Base-by-base conservation (phyloP, 257 asterid genomes). In the Knoxia roxburghii region DNA sequence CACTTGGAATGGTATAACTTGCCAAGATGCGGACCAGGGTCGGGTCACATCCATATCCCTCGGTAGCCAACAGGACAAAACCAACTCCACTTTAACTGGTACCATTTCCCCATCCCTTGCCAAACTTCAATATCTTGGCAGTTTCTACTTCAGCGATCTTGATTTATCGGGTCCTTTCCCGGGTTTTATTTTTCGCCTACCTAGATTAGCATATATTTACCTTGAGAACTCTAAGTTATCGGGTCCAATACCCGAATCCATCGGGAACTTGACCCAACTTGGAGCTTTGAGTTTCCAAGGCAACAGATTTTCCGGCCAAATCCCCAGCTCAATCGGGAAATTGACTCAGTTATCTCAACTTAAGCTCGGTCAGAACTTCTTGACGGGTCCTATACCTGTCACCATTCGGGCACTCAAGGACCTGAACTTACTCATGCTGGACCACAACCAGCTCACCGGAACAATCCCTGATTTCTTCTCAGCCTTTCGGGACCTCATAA, bases 81-180 rank as follows among this genome's bases (percentile, higher is more conserved):
- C 54, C 17, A 80, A 82, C 62, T 18, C 70, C 10, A 41, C 54
- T 30, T 27, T 90, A 27, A 52, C 91, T 6, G 95, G 95, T 45
- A 87, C 87, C 0, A 81, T 90, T 73, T 84, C 95, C 5, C 73
- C 86, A 2, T 75, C 86, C 27, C 84, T 90, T 8, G 77, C 95
- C 4, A 87, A 86, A 23, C 81, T 90, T 74, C 59, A 52, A 5
- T 69, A 71, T 26, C 65, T 90, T 11, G 78, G 67, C 26, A 76
- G 86, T 0, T 26, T 87, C 30, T 82, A 73, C 46, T 76, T 87
- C 49, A 32, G 12, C 4, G 70, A 86, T 72, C 94, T 87, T 1
- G 52, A 79, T 0, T n/a, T 90, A 7, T 18, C 75, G 4, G 97
- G 97, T 67, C 76, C 90, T 5, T 86, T 90, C 49, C 97, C 94